Base-by-base conservation (phyloP, 345 rosid species). In the Lumnitzera racemosa region DNA sequence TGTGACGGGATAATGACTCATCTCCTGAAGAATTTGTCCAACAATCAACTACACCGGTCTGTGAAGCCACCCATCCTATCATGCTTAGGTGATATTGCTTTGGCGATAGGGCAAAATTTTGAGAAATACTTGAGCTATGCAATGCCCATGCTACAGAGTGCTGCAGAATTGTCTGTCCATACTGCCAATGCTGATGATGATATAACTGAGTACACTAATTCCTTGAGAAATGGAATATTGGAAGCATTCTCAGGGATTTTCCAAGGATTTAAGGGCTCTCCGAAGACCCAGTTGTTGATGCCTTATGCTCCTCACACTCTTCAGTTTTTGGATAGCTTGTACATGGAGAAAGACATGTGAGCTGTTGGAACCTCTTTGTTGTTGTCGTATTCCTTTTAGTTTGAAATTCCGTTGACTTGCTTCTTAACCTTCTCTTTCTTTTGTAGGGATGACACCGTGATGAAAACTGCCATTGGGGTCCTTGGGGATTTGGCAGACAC, bases 51-150 rank as follows among this genome's bases (percentile, higher is more conserved):
- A 61, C 83, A 94, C 69, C 83, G 95, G n/a, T 86, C 95, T 14
- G 96, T 94, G 31, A 94, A 94, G 77, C 97, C 99, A 67, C 90
- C 96, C 11, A 94, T 94, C 58, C 84, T 94, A 74, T 86, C 96
- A 29, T 81, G 87, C 76, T 86, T 94, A 61, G 99, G 99, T 46
- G 99, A 90, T 68, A 80, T 94, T 63, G 97, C 91, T 61, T 85
- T 94, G 66, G 95, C 97, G 3, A 81, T 94, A 17, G 90, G 95
- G 43, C 85, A 73, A 17, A 84, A 83, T 15, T 94, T 94, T 66
- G 86, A 78, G 57, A 88, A 88, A 74, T 94, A 90, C 17, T 77
- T 88, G 3, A 77, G 71, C 14, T 62, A 79, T 63, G 78, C 90
- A 24, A 61, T 88, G 61, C 82, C 78, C 58, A 84, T 90, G 82